These are phyloP conservation scores for Pichia sp. DNA, from an alignment of 1,139 yeast species.

Conservation along the genomic window DNA sequence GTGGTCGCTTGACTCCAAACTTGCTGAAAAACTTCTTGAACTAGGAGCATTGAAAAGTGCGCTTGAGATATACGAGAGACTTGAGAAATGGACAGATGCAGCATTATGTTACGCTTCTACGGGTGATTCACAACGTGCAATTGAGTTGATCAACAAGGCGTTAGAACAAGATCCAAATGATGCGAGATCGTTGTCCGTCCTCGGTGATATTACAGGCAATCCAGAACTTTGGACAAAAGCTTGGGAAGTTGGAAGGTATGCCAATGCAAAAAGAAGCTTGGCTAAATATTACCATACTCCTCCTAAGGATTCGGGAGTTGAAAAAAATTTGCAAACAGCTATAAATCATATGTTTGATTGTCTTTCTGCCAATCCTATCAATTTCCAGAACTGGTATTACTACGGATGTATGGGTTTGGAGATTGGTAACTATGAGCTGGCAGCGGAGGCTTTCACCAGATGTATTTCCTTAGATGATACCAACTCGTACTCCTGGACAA, in stretches of 20 bases:
- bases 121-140: conserved; percentile 68
- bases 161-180: conserved; percentile 57
- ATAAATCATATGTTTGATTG: conserved; percentile 70
- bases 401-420: conserved; percentile 91
- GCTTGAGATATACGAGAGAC: conserved; percentile 77
- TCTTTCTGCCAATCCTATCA: conserved; percentile 66
- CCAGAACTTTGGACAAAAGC: conserved; percentile 76
- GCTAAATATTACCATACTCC: conserved; percentile 68
- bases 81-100: conserved; percentile 71
- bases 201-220: conserved; percentile 80
- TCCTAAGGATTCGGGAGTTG: conserved; percentile 46
- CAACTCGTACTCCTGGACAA: conserved; percentile 89
- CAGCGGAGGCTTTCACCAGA: conserved; percentile 89
- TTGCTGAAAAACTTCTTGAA: conserved; percentile 86
- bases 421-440: conserved; percentile 60
- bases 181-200: conserved; percentile 75
- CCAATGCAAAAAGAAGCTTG: conserved; percentile 80
- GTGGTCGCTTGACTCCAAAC: conserved; percentile 74
- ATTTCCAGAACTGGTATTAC: conserved; percentile 81
- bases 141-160: conserved; percentile 47
- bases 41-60: conserved; percentile 85
- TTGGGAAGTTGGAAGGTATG: conserved; percentile 79
- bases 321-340: conserved; percentile 48
- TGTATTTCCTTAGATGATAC: conserved; percentile 84
- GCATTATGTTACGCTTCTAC: conserved; percentile 89